Evolutionary conservation across 2,329 filamentous ascomycete genomes (phyloP).

Genomic region (Phialemonium atrogriseum): DNA sequence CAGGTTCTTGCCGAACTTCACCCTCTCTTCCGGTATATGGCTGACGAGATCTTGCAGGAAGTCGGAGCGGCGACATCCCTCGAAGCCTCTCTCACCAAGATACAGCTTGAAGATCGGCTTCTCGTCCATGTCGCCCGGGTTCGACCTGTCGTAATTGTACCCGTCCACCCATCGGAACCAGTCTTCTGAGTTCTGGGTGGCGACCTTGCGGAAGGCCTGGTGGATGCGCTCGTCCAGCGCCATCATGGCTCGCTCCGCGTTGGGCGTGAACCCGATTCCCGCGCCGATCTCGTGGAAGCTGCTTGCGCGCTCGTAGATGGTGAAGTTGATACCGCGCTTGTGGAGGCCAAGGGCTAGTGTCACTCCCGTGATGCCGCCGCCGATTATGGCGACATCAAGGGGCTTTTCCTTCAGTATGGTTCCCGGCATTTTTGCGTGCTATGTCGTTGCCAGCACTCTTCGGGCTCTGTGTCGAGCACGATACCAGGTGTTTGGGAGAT

Average conservation of each 20-base stretch:
- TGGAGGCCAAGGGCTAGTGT: slow-evolving; percentile 31
- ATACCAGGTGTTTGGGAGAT: too few species aligned
- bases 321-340: slow-evolving; percentile 25
- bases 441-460: too few species aligned
- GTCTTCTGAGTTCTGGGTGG: slow-evolving; percentile 18
- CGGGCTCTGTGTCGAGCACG: too few species aligned
- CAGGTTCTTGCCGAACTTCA: slow-evolving; percentile 18
- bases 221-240: slow-evolving; percentile 23
- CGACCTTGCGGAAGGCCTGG: slow-evolving; percentile 22
- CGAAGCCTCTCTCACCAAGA: slow-evolving; percentile 23
- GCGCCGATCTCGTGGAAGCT: slow-evolving; percentile 35
- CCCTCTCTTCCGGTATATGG: slow-evolving; percentile 13
- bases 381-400: slow-evolving; percentile 35
- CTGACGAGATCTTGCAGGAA: slow-evolving; percentile 22
- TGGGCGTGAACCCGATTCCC: slow-evolving; percentile 35
- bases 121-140: slow-evolving; percentile 9
- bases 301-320: slow-evolving; percentile 30
- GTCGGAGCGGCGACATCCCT: slow-evolving; percentile 23
- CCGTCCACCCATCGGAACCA: slow-evolving; percentile 25
- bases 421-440: too few species aligned
- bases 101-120: slow-evolving; percentile 17
- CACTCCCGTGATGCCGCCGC: slow-evolving; percentile 35
- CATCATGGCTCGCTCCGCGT: slow-evolving; percentile 31
- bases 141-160: too few species aligned
- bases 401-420: too few species aligned